Evolutionary conservation across 2,329 filamentous ascomycete species (phyloP), one percentile per base, ranked within the genome.

Genomic region (Trichothecium sympodiale): DNA sequence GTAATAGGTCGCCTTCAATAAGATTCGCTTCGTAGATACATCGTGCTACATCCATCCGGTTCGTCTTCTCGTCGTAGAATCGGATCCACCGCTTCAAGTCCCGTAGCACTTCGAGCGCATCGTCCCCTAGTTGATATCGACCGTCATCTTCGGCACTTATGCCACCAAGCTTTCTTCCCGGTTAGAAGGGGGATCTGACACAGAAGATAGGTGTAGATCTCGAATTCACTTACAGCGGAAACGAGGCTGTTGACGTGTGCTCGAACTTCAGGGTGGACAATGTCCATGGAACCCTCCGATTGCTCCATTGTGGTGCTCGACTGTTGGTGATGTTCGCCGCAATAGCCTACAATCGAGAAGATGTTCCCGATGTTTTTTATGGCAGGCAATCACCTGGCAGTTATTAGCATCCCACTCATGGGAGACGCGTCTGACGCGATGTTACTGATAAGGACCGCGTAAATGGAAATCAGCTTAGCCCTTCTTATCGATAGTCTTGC

Each of bases 61-160:
- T 93, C 44, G 81, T 77, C 56, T 93, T 93, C 54, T 94, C 84
- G 57, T 95, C 88, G 67, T 91, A 91, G 43, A 94, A 77, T 47
- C 86, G 87, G 46, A 98, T 72, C 91, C 91, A 98, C 74, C 82
- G 81, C 54, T 91, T 89, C 37, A 98, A 71, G 60, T 98, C 91
- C 43, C 89, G 87, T 38, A 98, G 68, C 51, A 88, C 91, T 39
- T 91, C 84, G 41, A 94, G 67, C 10, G 88, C 89, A 54, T 95
- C 89, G 59, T 96, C 89, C 59, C 91, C 91, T 26, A 96, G 77
- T 30, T 85, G 72, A 57, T 98, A 98, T 51, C 72, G 72, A 38
- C 83, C 83, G 51, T 87, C 80, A 49, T 89, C 80, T 46, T 85
- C 82, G 35, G 77, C 69, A 48, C 83, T 83, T 49, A 78, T 77